A percentile compares a stretch with the other conserved stretches of the same genome.
phyloP scores from a whole-genome alignment of 495 filamentous ascomycete genomes.

The Venustampulla echinocandica region DNA sequence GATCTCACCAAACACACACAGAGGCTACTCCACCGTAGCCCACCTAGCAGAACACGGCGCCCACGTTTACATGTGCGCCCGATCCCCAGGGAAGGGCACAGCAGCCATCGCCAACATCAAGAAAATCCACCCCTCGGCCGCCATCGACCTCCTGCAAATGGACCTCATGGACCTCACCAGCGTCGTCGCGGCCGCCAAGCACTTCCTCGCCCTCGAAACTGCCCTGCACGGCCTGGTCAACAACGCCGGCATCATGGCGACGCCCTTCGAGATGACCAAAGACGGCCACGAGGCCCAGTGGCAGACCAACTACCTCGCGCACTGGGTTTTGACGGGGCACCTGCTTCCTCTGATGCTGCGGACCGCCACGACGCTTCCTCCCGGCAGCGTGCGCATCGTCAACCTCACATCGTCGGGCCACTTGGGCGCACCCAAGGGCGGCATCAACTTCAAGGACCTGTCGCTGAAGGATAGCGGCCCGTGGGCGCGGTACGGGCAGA shows the following conservation, averaged over 20 bases:
- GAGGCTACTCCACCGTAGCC: slow-evolving; percentile 54
- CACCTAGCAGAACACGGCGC: slow-evolving; percentile 54
- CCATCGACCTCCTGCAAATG: slow-evolving; percentile 34
- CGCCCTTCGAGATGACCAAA: slow-evolving; percentile 35
- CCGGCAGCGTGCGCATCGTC: slow-evolving; percentile 37
- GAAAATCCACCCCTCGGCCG: slow-evolving; percentile 26
- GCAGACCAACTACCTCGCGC: slow-evolving; percentile 62
- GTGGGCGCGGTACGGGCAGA: slow-evolving; percentile 51
- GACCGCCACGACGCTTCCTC: slow-evolving; percentile 34
- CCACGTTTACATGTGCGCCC: slow-evolving; percentile 56
- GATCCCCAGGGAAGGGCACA: slow-evolving; percentile 42
- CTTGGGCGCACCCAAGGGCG: slow-evolving; percentile 30
- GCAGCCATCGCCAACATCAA: slow-evolving; percentile 44
- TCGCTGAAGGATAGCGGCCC: slow-evolving; percentile 33
- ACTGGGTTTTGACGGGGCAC: slow-evolving; percentile 57
- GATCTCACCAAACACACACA: slow-evolving; percentile 16
- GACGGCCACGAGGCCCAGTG: slow-evolving; percentile 62
- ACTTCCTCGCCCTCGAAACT: slow-evolving; percentile 31
- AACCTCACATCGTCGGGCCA: slow-evolving; percentile 32
- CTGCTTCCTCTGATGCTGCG: slow-evolving; percentile 49
- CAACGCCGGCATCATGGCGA: slow-evolving; percentile 63
- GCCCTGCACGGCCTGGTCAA: slow-evolving; percentile 52
- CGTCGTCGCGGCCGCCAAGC: slow-evolving; percentile 25
- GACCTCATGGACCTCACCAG: slow-evolving; percentile 33
- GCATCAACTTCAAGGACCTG: slow-evolving; percentile 38